Percentiles rank a stretch among this genome's conserved stretches.
phyloP scores from a whole-genome alignment of 768 basidiomycete genomes.

The Fistulinella prunicolor region DNA sequence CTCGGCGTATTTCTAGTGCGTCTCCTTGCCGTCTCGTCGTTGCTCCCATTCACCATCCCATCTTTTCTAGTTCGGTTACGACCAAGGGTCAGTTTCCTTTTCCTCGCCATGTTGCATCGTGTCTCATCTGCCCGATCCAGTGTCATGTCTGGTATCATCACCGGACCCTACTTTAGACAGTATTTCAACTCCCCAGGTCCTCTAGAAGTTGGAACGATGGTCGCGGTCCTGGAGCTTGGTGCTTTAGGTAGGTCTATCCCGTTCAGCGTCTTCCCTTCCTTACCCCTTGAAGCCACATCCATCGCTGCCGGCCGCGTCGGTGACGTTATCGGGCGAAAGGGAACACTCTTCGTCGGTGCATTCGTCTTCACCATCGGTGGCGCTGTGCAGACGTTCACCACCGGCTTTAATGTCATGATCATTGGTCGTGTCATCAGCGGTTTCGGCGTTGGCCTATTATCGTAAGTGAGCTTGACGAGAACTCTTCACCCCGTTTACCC shows the following conservation, averaged over 20 bases:
- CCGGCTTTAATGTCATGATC: slow-evolving; percentile 78
- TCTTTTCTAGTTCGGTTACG: slow-evolving; percentile 84
- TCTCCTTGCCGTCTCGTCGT: slow-evolving; percentile 10
- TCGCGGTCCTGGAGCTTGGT: slow-evolving; percentile 91
- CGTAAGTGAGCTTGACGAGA: slow-evolving; percentile 46
- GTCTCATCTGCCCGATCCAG: slow-evolving; percentile 36
- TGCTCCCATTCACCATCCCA: background rate
- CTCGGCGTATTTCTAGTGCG: slow-evolving; percentile 82
- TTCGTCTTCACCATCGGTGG: slow-evolving; percentile 85
- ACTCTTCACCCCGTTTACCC: slow-evolving; percentile 1
- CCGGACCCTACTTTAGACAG: slow-evolving; percentile 74
- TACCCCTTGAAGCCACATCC: slow-evolving; percentile 64
- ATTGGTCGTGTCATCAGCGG: slow-evolving; percentile 81
- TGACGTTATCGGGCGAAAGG: slow-evolving; percentile 80
- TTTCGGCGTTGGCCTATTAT: slow-evolving; percentile 86
- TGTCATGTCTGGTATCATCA: slow-evolving; percentile 92
- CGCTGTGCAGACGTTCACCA: slow-evolving; percentile 77
- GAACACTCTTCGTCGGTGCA: slow-evolving; percentile 82
- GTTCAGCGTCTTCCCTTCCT: background rate
- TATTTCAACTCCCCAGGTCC: slow-evolving; percentile 79
- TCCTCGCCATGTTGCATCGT: background rate
- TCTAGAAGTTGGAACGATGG: slow-evolving; percentile 86
- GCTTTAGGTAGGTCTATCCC: slow-evolving; percentile 66
- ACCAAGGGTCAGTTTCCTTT: slow-evolving; percentile 57
- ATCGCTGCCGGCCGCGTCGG: slow-evolving; percentile 86